Base-by-base conservation (phyloP, 257 asterid genomes). In the Penstemon davidsonii region DNA sequence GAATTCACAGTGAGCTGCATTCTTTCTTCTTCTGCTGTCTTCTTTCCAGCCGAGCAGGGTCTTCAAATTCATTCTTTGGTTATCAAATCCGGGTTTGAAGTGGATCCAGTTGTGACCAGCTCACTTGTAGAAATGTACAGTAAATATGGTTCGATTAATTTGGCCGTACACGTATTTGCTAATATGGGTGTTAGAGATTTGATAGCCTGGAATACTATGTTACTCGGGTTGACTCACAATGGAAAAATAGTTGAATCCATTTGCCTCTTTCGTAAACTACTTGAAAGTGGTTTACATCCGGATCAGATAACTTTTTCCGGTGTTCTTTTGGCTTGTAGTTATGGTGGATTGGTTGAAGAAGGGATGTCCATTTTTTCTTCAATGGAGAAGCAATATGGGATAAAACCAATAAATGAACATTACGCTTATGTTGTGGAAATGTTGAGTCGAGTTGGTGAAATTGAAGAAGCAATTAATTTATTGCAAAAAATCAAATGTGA, bases 121-220 rank as follows among this genome's bases (percentile, higher is more conserved):
- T 84, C 96, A 51, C 82, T 86, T 69, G 84, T 86, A 25, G 83
- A 78, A 44, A 80, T 80, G 83, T 85, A 82, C 61, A 60, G 82
- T 68, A 80, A 79, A 70, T 72, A 74, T 61, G 96, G 95, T 39
- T 64, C 80, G 15, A 73, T 80, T 40, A 83, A 76, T 12, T 76
- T 60, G 9, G 85, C 92, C 60, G 41, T 60, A 52, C 64, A 62
- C 36, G 76, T 83, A 19, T 87, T 85, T 60, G 42, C 41, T 5
- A 44, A 73, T 15, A 84, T 81, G 80, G 69, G 4, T 72, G 55
- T 56, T 39, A 73, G 79, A 75, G 95, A 89, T 80, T 83, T 89
- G 73, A 85, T 87, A 71, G 79, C 76, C n/a, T 89, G 85, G 83
- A 89, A 89, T 60, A 81, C 81, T 42, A 80, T 87, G 76, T 85